Conservation (phyloP, 2,329 filamentous ascomycete species). For the Colletotrichum euphorbiae region DNA sequence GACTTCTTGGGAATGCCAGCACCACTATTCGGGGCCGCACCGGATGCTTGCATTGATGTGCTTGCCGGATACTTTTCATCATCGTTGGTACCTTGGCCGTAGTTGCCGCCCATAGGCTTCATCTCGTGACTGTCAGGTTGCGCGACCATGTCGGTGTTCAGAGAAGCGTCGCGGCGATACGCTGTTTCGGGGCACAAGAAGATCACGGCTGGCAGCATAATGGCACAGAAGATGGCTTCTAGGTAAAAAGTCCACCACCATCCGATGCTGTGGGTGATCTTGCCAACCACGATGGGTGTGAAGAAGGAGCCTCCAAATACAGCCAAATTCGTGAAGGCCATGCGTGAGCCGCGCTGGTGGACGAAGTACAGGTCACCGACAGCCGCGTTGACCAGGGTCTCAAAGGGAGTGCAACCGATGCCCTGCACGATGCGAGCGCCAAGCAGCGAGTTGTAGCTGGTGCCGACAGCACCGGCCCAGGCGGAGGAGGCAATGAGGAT, state of each 20-base stretch:
- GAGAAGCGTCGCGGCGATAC: constrained; percentile 72
- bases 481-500: constrained; percentile 79
- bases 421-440: constrained; percentile 88
- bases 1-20: constrained; percentile 62
- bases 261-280: constrained; percentile 80
- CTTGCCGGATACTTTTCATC: constrained; percentile 12
- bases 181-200: constrained; percentile 86
- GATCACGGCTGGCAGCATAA: constrained; percentile 76
- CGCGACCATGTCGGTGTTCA: constrained; percentile 77
- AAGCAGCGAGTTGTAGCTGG: constrained; percentile 77
- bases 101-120: not conserved
- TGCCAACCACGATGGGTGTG: constrained; percentile 91
- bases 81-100: not conserved
- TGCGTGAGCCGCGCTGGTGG: constrained; percentile 83
- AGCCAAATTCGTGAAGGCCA: constrained; percentile 79
- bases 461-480: constrained; percentile 80
- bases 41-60: not conserved
- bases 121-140: constrained; percentile 44
- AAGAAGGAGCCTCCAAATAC: constrained; percentile 69
- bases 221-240: constrained; percentile 83
- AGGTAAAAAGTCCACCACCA: constrained; percentile 93
- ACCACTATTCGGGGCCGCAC: not conserved
- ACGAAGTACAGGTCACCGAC: constrained; percentile 94
- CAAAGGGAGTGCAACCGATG: constrained; percentile 87
- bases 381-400: constrained; percentile 87